Percentiles rank a stretch among this genome's conserved stretches.
Evolutionary conservation across 2,329 filamentous ascomycete genomes (phyloP).

Genomic region (Cercospora sp.): DNA sequence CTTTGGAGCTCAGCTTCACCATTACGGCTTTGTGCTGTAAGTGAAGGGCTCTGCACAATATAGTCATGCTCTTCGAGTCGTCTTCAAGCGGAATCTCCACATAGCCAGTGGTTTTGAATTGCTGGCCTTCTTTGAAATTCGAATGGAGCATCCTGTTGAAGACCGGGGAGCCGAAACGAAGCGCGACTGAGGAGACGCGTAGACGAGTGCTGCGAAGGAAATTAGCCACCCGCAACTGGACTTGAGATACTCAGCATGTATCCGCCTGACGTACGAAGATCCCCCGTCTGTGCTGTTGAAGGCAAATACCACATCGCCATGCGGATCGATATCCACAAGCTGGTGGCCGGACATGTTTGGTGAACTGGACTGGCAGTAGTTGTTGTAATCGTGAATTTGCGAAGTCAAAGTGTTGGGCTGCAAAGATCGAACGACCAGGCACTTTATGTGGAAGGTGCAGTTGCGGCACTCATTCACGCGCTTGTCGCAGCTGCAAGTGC

Average conservation of each 20-base stretch:
- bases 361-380: neutral
- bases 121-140: conserved; percentile 6
- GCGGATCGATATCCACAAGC: conserved; percentile 39
- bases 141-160: conserved; percentile 16
- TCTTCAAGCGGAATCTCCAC: conserved; percentile 12
- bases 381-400: neutral
- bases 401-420: neutral
- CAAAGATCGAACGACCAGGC: neutral
- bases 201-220: neutral
- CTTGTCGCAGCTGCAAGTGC: neutral
- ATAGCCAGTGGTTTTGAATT: neutral
- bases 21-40: neutral
- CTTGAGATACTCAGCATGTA: neutral
- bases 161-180: conserved; percentile 19
- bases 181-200: conserved; percentile 12
- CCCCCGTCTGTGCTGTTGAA: neutral
- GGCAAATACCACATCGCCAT: conserved; percentile 34
- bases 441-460: neutral
- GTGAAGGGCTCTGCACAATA: neutral
- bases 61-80: conserved; percentile 2
- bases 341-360: neutral
- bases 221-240: neutral
- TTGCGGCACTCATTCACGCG: neutral
- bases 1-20: neutral
- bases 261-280: neutral